Base-by-base conservation (phyloP, 306 rosid genomes). In the Lagenaria siceraria region DNA sequence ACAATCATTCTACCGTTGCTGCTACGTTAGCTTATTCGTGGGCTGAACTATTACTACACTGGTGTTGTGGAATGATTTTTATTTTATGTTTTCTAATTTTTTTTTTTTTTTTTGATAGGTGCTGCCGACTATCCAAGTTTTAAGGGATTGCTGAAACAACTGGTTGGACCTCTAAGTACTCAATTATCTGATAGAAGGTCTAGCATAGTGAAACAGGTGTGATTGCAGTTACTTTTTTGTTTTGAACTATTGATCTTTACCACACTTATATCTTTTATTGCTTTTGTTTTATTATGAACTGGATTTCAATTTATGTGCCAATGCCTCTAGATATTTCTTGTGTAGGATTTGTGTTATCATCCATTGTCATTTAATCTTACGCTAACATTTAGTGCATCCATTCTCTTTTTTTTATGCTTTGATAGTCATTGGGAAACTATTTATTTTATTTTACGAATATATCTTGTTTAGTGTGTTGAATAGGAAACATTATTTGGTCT, bases 131-230 rank as follows among this genome's bases (percentile, higher is more conserved):
- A 89, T 84, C 91, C 96, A 62, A 82, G 89, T 81, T 96, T 96
- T 69, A 86, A 78, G 78, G 99, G 98, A 78, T 88, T 92, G 80
- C 78, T 96, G 82, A 96, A 96, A 89, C 99, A 96, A 79, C 96
- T 96, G 82, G 87, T 86, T 83, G 97, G 96, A 53, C 99, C 99
- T 81, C 84, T 96, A 69, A 92, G 90, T 83, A 78, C 84, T 21
- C 99, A 96, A 79, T 86, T 96, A 82, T 87, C 99, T n/a, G 99
- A 96, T 82, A 87, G 99, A 79, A 85, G 99, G 91, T 96, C 99
- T 78, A 92, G 85, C 88, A 84, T 96, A 83, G 99, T 96, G 86
- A 96, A 96, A 88, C 99, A 96, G 99, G 99, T 92, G 74, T 31
- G 17, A 62, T 83, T 36, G 46, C 69, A 38, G 78, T 62, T 68